phyloP scores from a whole-genome alignment of 768 basidiomycete genomes.

The Lentinula sp. region DNA sequence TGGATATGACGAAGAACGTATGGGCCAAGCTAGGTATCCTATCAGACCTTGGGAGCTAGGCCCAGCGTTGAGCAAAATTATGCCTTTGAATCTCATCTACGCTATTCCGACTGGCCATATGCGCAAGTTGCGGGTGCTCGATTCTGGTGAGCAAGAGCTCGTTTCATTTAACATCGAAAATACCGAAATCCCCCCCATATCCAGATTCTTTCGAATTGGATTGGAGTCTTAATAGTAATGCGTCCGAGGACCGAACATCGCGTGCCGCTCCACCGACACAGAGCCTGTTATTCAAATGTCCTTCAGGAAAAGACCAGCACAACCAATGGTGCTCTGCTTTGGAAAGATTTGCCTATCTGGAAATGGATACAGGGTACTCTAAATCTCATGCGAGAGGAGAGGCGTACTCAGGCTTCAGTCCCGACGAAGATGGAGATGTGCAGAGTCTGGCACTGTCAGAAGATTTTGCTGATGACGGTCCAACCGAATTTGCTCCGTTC shows the following conservation, averaged over 20 bases:
- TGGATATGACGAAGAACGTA: slow-evolving; percentile 7
- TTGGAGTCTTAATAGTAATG: slow-evolving; percentile 17
- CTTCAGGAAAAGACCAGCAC: slow-evolving; percentile 12
- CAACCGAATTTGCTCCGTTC: not conserved
- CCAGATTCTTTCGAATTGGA: slow-evolving; percentile 25
- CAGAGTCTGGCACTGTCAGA: not conserved
- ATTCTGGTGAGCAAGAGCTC: slow-evolving; percentile 18
- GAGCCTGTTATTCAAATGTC: slow-evolving; percentile 8
- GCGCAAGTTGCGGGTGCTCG: slow-evolving; percentile 19
- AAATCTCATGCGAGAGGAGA: slow-evolving; percentile 13
- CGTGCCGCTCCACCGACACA: not conserved
- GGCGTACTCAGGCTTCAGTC: not conserved
- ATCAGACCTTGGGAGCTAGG: slow-evolving; percentile 32
- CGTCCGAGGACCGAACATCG: not conserved
- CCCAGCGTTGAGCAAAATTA: slow-evolving; percentile 21
- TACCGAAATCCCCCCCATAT: not conserved
- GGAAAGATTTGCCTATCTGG: slow-evolving; percentile 1
- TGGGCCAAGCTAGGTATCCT: slow-evolving; percentile 19
- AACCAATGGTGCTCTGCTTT: slow-evolving; percentile 15
- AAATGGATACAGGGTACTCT: slow-evolving; percentile 1
- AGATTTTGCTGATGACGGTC: not conserved
- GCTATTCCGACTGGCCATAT: slow-evolving; percentile 23
- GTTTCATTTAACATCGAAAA: not conserved
- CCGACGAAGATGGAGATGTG: slow-evolving; percentile 13
- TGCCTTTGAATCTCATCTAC: slow-evolving; percentile 22